phyloP scores from a whole-genome alignment of 768 basidiomycete genomes.

The Russula lepida region DNA sequence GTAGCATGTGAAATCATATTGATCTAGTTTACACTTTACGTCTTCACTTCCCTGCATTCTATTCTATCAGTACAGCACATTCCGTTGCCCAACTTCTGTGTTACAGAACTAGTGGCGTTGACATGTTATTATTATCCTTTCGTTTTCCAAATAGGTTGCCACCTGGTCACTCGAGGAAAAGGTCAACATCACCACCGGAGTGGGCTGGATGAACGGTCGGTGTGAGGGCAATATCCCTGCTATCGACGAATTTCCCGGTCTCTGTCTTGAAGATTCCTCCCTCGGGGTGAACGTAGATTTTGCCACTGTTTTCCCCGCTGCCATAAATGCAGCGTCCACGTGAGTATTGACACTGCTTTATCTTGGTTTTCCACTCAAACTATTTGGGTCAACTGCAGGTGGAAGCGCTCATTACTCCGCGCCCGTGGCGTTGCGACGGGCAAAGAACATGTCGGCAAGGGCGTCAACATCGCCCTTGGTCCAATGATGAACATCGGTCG shows the following conservation, averaged over 20 bases:
- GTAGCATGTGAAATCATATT: not conserved
- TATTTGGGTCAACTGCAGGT: constrained; percentile 34
- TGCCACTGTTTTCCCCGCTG: constrained; percentile 76
- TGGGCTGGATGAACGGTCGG: constrained; percentile 50
- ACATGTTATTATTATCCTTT: not conserved
- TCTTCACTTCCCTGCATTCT: not conserved
- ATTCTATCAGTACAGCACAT: not conserved
- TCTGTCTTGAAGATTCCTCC: constrained; percentile 74
- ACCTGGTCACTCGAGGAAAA: constrained; percentile 19
- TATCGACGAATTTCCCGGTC: constrained; percentile 49
- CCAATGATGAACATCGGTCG: constrained; percentile 88
- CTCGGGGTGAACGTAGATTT: constrained; percentile 74
- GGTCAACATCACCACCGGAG: constrained; percentile 19
- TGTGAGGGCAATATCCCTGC: constrained; percentile 63
- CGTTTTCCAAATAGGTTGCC: not conserved
- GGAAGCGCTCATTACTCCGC: constrained; percentile 72
- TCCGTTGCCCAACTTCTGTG: not conserved
- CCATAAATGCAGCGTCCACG: constrained; percentile 74
- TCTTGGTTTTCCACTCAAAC: not conserved
- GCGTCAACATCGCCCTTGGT: constrained; percentile 68
- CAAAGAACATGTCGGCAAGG: constrained; percentile 75
- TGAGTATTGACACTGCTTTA: constrained; percentile 30
- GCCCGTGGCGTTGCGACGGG: constrained; percentile 73
- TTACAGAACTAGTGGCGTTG: not conserved
- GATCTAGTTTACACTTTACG: not conserved